Base-by-base conservation (phyloP, 129 eudicot genomes). In the Flaveria sonorensis region DNA sequence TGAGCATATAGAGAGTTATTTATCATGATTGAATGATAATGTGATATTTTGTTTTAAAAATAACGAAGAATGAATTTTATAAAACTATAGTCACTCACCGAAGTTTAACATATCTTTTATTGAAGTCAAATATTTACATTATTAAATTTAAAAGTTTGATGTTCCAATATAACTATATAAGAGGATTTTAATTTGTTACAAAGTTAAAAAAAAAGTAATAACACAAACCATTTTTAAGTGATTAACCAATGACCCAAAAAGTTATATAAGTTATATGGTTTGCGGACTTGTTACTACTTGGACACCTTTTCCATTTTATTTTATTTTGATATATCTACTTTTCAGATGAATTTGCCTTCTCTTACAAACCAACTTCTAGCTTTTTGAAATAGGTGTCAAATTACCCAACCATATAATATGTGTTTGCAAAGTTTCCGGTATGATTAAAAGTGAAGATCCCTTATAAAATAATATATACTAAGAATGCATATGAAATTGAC, bases 211-310 rank as follows among this genome's bases (percentile, higher is more conserved):
- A 24, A 0, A 6, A 36, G 40, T 36, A 36, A 36, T 7, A 36
- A 36, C 40, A 36, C 40, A 5, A 36, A 36, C 50, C 26, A 57
- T 57, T 1, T 21, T 10, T 10, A 23, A 13, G 24, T 60, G 5
- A 60, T 20, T 24, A 60, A 24, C 39, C 39, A 24, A 59, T 21
- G 66, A 21, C 36, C 15, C 16, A 11, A 21, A 10, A 5, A 9
- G 3, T 9, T 3, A 21, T 21, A 59, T 21, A 24, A 63, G 23
- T 47, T 5, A 16, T 59, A 39, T 45, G 53, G 66, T 61, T 79
- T 71, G 82, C 82, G 43, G 82, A 16, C 32, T 61, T 79, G 65
- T 72, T 50, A 79, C 77, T 79, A 53, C 78, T 68, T 79, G 1
- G 5, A 72, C 45, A 10, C 42, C 46, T 46, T 67, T 43, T n/a